These are phyloP conservation scores for Aureobasidium sp. DNA, from an alignment of 2,329 filamentous ascomycete genomes.

Conservation along the genomic window DNA sequence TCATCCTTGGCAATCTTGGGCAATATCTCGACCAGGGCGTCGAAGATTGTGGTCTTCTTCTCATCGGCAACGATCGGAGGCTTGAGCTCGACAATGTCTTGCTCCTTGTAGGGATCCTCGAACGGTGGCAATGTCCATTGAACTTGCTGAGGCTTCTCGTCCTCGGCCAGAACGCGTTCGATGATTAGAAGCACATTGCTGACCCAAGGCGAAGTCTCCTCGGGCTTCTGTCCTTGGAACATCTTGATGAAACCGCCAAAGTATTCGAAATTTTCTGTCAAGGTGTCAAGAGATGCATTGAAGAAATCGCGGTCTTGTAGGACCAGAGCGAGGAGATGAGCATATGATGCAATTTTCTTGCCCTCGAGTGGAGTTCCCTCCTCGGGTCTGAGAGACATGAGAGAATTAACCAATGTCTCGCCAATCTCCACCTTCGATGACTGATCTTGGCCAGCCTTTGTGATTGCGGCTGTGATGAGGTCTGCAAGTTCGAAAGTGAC, in stretches of 20 bases:
- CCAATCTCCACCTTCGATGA: slow-evolving; percentile 65
- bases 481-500: slow-evolving; percentile 88
- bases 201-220: slow-evolving; percentile 86
- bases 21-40: slow-evolving; percentile 69
- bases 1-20: slow-evolving; percentile 84
- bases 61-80: slow-evolving; percentile 55
- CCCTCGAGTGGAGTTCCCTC: slow-evolving; percentile 44
- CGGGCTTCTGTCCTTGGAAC: slow-evolving; percentile 54
- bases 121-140: slow-evolving; percentile 51
- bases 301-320: slow-evolving; percentile 80
- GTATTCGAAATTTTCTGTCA: slow-evolving; percentile 68
- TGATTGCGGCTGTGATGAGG: slow-evolving; percentile 65
- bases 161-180: slow-evolving; percentile 79
- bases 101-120: slow-evolving; percentile 27
- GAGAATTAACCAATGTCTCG: slow-evolving; percentile 70
- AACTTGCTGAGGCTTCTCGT: slow-evolving; percentile 69
- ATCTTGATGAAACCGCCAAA: slow-evolving; percentile 74
- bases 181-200: slow-evolving; percentile 82
- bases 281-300: slow-evolving; percentile 59
- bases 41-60: slow-evolving; percentile 63
- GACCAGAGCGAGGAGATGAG: slow-evolving; percentile 81
- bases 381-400: slow-evolving; percentile 54
- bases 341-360: slow-evolving; percentile 78
- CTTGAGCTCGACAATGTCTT: slow-evolving; percentile 49
- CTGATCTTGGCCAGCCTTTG: slow-evolving; percentile 48